A percentile compares a stretch with the other conserved stretches of the same genome.
Conservation (phyloP, 2,329 filamentous ascomycete genomes). For the Colletotrichum camelliae region DNA sequence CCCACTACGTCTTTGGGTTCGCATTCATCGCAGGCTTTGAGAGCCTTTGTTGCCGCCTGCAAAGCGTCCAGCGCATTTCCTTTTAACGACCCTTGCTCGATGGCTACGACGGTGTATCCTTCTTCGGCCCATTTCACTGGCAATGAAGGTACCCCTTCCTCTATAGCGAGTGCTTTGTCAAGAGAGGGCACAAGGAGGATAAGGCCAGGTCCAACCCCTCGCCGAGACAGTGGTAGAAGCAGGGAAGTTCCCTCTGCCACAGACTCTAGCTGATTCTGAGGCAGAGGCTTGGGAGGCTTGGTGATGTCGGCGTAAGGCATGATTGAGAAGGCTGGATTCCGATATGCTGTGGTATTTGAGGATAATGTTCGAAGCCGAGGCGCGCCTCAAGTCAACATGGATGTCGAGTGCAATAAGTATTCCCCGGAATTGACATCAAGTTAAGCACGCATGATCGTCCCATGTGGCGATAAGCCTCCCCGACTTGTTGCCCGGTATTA, state of each 20-base stretch:
- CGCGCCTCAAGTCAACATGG: not conserved
- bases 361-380: accelerated
- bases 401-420: not conserved
- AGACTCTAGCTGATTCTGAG: not conserved
- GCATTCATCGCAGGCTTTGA: not conserved
- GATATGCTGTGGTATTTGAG: accelerated
- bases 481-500: not conserved
- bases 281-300: not conserved
- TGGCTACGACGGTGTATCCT: constrained; percentile 65
- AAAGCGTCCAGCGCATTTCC: not conserved
- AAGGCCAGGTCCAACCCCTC: not conserved
- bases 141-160: constrained; percentile 52
- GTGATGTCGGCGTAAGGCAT: not conserved
- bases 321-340: not conserved
- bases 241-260: not conserved
- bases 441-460: not conserved
- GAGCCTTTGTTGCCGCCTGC: not conserved
- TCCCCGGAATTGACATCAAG: accelerated
- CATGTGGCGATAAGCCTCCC: not conserved
- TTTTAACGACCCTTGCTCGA: constrained; percentile 40
- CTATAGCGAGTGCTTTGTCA: constrained; percentile 17
- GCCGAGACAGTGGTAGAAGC: not conserved
- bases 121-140: constrained; percentile 75
- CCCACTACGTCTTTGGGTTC: not conserved
- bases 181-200: not conserved